phyloP scores from a whole-genome alignment of 2,329 filamentous ascomycete species.

The Epichloe gansuensis region DNA sequence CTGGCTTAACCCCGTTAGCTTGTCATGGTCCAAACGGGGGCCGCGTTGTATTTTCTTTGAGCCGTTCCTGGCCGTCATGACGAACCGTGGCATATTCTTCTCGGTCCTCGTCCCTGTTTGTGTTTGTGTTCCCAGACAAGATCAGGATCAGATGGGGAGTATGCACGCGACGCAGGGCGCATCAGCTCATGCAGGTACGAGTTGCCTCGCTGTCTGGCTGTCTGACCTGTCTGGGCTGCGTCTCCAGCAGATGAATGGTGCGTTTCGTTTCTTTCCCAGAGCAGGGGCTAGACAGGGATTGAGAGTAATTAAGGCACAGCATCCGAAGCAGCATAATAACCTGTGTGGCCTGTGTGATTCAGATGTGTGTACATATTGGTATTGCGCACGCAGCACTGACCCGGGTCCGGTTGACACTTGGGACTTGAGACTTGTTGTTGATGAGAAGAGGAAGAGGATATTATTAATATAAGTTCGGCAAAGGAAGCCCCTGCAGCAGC shows the following conservation, averaged over 20 bases:
- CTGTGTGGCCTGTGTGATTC: neutral
- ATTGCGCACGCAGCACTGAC: neutral
- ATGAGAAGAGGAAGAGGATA: too few relatives aligned
- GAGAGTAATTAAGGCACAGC: neutral
- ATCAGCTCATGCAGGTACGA: neutral
- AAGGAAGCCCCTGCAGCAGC: too few relatives aligned
- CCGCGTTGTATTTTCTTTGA: neutral
- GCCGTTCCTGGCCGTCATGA: neutral
- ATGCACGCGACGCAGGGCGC: neutral
- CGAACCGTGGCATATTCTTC: too few relatives aligned
- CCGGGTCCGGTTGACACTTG: too few relatives aligned
- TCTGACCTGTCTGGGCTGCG: too few relatives aligned
- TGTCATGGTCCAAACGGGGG: neutral
- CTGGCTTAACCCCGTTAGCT: neutral
- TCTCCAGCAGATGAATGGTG: neutral
- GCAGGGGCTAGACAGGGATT: neutral
- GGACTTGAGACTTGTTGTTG: too few relatives aligned
- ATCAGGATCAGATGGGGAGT: neutral
- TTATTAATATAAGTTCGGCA: too few relatives aligned
- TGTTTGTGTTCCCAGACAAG: neutral
- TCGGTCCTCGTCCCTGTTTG: neutral
- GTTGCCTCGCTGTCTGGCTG: neutral
- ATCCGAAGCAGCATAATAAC: neutral
- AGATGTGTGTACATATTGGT: neutral
- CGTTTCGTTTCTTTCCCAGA: neutral